Conservation (phyloP, 1,284 basidiomycete species). For the Heliocybe sulcata region DNA sequence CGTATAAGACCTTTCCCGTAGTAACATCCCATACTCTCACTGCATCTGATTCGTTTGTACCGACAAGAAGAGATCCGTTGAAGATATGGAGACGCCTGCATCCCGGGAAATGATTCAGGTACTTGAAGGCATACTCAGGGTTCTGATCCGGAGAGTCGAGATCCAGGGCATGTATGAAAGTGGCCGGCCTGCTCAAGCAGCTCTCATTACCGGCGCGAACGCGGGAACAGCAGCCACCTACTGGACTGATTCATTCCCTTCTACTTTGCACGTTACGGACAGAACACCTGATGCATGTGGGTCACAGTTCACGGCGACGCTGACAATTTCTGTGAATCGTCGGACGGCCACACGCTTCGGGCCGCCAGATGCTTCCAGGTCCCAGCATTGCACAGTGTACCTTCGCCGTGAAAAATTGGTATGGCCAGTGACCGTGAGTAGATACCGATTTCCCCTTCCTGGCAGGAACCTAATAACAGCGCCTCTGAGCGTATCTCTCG, state of each 20-base stretch:
- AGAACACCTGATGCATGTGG: background rate
- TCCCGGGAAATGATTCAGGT: background rate
- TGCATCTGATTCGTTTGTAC: constrained; percentile 4
- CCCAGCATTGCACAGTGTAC: constrained; percentile 1
- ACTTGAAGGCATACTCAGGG: constrained; percentile 3
- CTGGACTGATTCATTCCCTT: background rate
- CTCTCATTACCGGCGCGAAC: background rate
- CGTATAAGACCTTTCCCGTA: constrained; percentile 7
- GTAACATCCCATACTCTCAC: constrained; percentile 7
- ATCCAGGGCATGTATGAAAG: background rate
- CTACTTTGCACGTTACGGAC: background rate
- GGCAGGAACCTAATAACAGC: constrained; percentile 1
- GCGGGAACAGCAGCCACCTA: background rate
- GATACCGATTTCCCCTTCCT: background rate
- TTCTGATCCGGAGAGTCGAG: background rate
- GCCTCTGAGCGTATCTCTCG: constrained; percentile 5
- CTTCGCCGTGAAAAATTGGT: background rate
- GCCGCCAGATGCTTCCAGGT: background rate
- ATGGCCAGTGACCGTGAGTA: background rate
- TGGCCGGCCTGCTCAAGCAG: background rate
- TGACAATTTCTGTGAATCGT: background rate
- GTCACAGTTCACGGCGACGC: background rate
- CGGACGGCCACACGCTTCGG: background rate
- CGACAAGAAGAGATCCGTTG: constrained; percentile 6
- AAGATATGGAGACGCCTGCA: constrained; percentile 4